These are phyloP conservation scores for Rehmannia glutinosa DNA, from an alignment of 257 asterid genomes.

Conservation along the genomic window DNA sequence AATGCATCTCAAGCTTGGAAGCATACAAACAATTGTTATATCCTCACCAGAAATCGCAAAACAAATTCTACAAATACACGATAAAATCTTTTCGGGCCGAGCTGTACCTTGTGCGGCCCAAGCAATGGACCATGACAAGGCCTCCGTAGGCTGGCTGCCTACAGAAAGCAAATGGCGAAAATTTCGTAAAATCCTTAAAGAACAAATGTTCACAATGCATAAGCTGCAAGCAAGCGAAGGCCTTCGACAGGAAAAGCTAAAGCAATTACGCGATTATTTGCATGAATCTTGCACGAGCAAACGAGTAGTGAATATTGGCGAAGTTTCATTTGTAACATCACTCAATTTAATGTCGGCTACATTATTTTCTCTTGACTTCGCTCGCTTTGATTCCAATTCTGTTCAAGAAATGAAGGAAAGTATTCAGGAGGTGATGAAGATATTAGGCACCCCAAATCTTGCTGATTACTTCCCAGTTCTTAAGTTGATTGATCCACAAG, in stretches of 20 bases:
- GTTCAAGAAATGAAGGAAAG: too few species aligned
- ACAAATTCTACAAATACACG: slow-evolving; percentile 15
- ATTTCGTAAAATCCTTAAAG: slow-evolving; percentile 10
- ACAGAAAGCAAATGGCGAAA: not conserved
- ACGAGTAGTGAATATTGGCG: too few species aligned
- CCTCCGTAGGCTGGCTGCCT: not conserved
- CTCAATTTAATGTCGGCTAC: slow-evolving; percentile 23
- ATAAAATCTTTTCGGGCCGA: not conserved
- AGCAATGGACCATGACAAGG: slow-evolving; percentile 3
- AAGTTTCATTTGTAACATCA: slow-evolving; percentile 19
- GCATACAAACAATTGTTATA: not conserved
- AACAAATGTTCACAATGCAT: slow-evolving; percentile 1
- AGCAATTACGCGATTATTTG: too few species aligned
- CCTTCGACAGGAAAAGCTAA: too few species aligned
- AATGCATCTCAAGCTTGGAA: not conserved
- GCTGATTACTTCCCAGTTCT: too few species aligned
- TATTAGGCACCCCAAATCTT: too few species aligned
- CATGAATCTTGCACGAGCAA: too few species aligned
- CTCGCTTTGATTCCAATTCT: not conserved
- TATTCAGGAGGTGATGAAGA: too few species aligned
- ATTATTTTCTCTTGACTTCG: slow-evolving; percentile 19
- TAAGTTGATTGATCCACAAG: not conserved
- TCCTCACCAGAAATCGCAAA: slow-evolving; percentile 24
- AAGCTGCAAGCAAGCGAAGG: too few species aligned
- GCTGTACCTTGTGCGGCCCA: not conserved